Evolutionary conservation across 345 rosid genomes (phyloP), one percentile per base, ranked within the genome.

Genomic region (Rhizophora apiculata): DNA sequence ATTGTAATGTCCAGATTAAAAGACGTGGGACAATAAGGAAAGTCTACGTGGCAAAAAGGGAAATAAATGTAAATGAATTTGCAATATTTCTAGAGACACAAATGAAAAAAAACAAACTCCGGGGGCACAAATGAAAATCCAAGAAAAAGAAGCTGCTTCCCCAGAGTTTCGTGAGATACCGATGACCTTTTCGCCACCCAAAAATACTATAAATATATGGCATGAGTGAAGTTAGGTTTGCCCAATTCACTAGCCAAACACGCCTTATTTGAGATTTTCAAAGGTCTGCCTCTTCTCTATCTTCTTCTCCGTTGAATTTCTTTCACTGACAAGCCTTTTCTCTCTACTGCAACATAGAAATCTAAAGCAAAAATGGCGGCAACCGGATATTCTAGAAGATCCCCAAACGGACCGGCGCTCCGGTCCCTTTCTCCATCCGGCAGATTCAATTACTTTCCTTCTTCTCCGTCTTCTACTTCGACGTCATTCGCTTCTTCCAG

Each of bases 401-500:
- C 75, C 16, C 46, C 81, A 0, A 76, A 65, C 64, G 85, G 85
- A 0, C 76, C 89, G 19, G 73, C 74, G 5, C 20, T 74, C 22
- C 82, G 89, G n/a, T 81, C 91, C 0, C 60, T 60, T 32, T 78
- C 84, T 2, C 84, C 89, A 8, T 73, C 88, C 21, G 82, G 80
- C 8, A 76, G 88, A 10, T 83, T 86, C 62, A 57, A 72, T 76
- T 70, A 51, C 15, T 21, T 63, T 13, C 59, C 82, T 1, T 65
- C 57, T 13, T 29, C 72, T 26, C 37, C 80, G 7, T 29, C 71
- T 8, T 67, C 86, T 16, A 67, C 82, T 2, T 68, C 91, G 3
- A 71, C 86, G 1, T 74, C 86, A 19, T 86, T 85, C 56, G 89
- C 94, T 56, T 83, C 68, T 30, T 85, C 91, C 0, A 69, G 68